phyloP scores from a whole-genome alignment of 1,284 basidiomycete genomes.

The Mycena citricolor region DNA sequence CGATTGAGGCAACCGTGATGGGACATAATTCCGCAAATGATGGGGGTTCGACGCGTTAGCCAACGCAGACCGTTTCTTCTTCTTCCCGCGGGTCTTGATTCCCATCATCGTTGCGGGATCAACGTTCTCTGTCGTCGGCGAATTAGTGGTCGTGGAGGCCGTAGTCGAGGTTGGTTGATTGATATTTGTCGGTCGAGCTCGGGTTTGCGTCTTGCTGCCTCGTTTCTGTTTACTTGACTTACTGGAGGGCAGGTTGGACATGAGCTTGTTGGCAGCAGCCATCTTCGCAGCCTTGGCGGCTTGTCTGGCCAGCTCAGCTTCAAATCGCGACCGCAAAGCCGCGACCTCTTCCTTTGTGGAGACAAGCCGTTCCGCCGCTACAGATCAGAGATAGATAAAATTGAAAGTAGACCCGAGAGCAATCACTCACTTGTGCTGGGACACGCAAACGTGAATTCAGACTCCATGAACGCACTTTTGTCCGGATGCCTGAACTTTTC shows the following conservation, averaged over 20 bases:
- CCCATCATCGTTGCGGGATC: slow-evolving; percentile 33
- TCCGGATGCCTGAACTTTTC: slow-evolving; percentile 39
- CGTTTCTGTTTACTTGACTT: slow-evolving; percentile 18
- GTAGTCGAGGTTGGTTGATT: not conserved
- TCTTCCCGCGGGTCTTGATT: slow-evolving; percentile 49
- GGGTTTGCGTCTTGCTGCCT: slow-evolving; percentile 8
- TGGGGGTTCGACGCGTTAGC: slow-evolving; percentile 90
- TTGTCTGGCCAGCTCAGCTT: slow-evolving; percentile 68
- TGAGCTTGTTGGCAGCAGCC: slow-evolving; percentile 35
- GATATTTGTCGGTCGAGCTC: slow-evolving; percentile 4
- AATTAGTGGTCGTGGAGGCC: slow-evolving; percentile 1
- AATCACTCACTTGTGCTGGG: slow-evolving; percentile 68
- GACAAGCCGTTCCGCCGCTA: slow-evolving; percentile 69
- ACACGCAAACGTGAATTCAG: slow-evolving; percentile 59
- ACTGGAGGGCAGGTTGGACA: slow-evolving; percentile 19
- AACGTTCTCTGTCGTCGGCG: slow-evolving; percentile 32
- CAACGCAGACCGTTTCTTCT: slow-evolving; percentile 84
- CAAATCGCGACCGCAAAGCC: slow-evolving; percentile 62
- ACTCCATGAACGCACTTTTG: slow-evolving; percentile 43
- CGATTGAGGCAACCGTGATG: slow-evolving; percentile 71
- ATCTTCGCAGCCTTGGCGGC: slow-evolving; percentile 59
- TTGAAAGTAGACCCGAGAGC: too few species aligned
- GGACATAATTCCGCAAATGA: slow-evolving; percentile 85
- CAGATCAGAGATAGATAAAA: slow-evolving; percentile 6
- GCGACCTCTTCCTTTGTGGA: slow-evolving; percentile 67